Evolutionary conservation across 768 basidiomycete genomes (phyloP).

Genomic region (Pleurotus cornucopiae): DNA sequence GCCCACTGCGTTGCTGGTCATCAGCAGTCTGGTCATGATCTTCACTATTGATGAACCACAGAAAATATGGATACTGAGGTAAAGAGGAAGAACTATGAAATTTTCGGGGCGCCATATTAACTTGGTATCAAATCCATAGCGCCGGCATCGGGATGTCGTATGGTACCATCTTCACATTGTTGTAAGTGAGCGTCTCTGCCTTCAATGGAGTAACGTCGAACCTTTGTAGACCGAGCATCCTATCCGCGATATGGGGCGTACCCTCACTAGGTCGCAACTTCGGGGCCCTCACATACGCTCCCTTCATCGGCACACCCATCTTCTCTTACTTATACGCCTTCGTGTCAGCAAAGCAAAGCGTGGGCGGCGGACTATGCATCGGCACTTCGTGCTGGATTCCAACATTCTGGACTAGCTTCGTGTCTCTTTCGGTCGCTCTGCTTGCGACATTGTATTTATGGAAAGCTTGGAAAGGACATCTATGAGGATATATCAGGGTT

Average conservation of each 20-base stretch:
- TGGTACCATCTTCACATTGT: slow-evolving; percentile 63
- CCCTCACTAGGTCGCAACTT: slow-evolving; percentile 73
- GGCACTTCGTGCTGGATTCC: slow-evolving; percentile 61
- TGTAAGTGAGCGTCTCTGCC: slow-evolving; percentile 38
- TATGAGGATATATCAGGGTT: slow-evolving; percentile 28
- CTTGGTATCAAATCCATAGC: slow-evolving; percentile 26
- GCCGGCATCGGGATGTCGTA: slow-evolving; percentile 66
- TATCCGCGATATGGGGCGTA: slow-evolving; percentile 70
- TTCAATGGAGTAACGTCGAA: not conserved
- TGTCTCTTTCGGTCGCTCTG: slow-evolving; percentile 40
- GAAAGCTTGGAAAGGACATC: slow-evolving; percentile 55
- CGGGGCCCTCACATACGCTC: slow-evolving; percentile 69
- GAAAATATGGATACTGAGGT: slow-evolving; percentile 73
- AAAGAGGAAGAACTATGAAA: slow-evolving; percentile 8
- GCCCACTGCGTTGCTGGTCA: slow-evolving; percentile 41
- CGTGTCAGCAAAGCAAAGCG: slow-evolving; percentile 47
- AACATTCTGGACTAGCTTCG: slow-evolving; percentile 56
- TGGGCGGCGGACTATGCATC: slow-evolving; percentile 41
- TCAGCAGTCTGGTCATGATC: slow-evolving; percentile 55
- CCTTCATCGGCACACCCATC: slow-evolving; percentile 68
- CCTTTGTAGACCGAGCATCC: slow-evolving; percentile 57
- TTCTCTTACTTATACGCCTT: slow-evolving; percentile 83
- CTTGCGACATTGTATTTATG: slow-evolving; percentile 47
- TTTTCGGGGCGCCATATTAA: not conserved
- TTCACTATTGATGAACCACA: slow-evolving; percentile 41